Conservation (phyloP, 352 stramenopile species). For the Phytophthora nicotianae region DNA sequence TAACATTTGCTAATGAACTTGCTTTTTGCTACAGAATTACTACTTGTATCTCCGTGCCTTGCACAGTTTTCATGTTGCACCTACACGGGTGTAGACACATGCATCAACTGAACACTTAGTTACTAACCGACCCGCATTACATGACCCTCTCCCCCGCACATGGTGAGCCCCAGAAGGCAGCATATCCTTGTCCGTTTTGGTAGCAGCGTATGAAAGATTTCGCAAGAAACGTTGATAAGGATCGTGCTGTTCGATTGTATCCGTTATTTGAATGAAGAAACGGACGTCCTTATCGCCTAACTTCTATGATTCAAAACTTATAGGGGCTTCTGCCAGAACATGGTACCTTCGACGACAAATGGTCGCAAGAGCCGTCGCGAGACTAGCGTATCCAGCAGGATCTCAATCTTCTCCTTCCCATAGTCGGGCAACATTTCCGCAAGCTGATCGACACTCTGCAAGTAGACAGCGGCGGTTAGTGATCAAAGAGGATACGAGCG, state of each 20-base stretch:
- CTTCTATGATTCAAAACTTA: constrained; percentile 31
- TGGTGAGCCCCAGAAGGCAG: constrained; percentile 5
- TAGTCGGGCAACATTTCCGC: constrained; percentile 69
- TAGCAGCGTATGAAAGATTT: constrained; percentile 29
- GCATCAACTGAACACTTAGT: constrained; percentile 15
- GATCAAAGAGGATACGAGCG: constrained; percentile 12
- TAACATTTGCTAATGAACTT: constrained; percentile 42
- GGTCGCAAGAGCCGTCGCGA: constrained; percentile 74
- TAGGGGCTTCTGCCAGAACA: constrained; percentile 77
- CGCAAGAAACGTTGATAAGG: constrained; percentile 17
- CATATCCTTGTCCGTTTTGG: constrained; percentile 23
- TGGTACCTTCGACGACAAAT: constrained; percentile 84
- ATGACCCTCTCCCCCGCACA: not conserved
- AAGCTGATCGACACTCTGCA: constrained; percentile 76
- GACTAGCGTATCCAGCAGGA: constrained; percentile 79
- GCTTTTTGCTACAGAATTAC: constrained; percentile 22
- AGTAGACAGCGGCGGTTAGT: constrained; percentile 9
- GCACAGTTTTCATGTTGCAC: too few relatives aligned
- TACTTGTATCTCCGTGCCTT: too few relatives aligned
- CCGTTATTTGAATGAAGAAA: constrained; percentile 27
- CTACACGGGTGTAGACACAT: not conserved
- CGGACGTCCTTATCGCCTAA: constrained; percentile 17
- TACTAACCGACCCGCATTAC: constrained; percentile 24
- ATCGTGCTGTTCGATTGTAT: constrained; percentile 13
- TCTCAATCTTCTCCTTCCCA: constrained; percentile 73